Base-by-base conservation (phyloP, 495 filamentous ascomycete genomes). In the Penicillium ochrochloron region DNA sequence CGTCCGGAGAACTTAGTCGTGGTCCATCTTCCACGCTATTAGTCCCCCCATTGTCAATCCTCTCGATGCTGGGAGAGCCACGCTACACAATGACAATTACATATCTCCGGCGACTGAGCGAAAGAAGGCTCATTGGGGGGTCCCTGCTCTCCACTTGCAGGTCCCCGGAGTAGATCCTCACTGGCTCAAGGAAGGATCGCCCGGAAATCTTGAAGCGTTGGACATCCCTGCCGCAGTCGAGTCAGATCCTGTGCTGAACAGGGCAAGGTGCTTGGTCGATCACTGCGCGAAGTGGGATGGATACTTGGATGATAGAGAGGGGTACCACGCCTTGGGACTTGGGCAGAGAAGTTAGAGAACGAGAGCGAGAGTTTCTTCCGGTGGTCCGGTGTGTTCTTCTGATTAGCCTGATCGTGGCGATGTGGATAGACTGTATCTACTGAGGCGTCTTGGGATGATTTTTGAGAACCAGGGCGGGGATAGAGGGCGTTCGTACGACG, bases 191-290 rank as follows among this genome's bases (percentile, higher is more conserved):
- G 9, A n/a, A 52, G 29, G 25, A 52, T 52, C 48, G 15, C 25
- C 48, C 48, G 48, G 25, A 52, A 31, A 14, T 48, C 48, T 11
- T 52, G 25, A 23, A 52, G 48, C 48, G 48, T 52, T 52, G 48
- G 48, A 52, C 15, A n/a, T n/a, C 8, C 48, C 23, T 52, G 56
- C 41, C 52, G 48, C 54, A 19, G 29, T 61, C 25, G 34, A 19
- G 41, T 58, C 59, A 50, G 65, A 65, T 60, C 33, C 51, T 60
- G 19, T 31, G 59, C 25, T 51, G 5, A 52, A 52, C 48, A 31
- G 15, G 48, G 48, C 25, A 52, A 52, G 25, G 25, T 27, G 25
- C 12, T 31, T 52, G 14, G 48, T 52, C 25, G 48, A 52, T 52
- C 48, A 52, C 48, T 7, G 48, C 23, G 25, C 48, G 48, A 52